Conservation (phyloP, 352 stramenopile species). For the Pythium chondricola region DNA sequence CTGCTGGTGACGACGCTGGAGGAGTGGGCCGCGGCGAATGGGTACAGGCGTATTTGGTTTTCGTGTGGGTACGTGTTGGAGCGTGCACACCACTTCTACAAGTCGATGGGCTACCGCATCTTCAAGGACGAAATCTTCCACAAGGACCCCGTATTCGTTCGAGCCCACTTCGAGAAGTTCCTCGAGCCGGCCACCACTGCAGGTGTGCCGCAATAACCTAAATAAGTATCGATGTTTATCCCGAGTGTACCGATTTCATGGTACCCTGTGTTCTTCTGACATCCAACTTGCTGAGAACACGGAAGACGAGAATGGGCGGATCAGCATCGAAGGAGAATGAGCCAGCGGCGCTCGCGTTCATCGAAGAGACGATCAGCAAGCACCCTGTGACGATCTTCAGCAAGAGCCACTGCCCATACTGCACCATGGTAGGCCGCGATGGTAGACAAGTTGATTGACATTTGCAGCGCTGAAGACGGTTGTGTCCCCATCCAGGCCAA, state of each 20-base stretch:
- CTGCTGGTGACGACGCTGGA: slow-evolving; percentile 37
- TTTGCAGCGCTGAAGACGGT: not conserved
- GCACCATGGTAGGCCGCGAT: slow-evolving; percentile 37
- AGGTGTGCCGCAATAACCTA: too few relatives aligned
- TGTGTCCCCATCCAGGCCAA: slow-evolving; percentile 57
- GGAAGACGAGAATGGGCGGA: slow-evolving; percentile 24
- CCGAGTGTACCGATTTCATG: not conserved
- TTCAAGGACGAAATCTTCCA: slow-evolving; percentile 17
- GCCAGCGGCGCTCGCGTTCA: slow-evolving; percentile 43
- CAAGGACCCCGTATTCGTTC: slow-evolving; percentile 27
- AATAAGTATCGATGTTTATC: not conserved
- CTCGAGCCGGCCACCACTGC: not conserved
- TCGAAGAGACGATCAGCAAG: slow-evolving; percentile 39
- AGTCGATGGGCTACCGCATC: slow-evolving; percentile 18
- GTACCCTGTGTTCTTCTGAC: not conserved
- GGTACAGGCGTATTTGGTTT: not conserved
- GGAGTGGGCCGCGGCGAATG: slow-evolving; percentile 21
- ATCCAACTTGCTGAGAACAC: not conserved
- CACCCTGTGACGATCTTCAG: slow-evolving; percentile 81
- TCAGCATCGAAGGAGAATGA: slow-evolving; percentile 41
- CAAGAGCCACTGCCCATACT: slow-evolving; percentile 95
- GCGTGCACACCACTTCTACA: slow-evolving; percentile 20
- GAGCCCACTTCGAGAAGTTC: slow-evolving; percentile 21
- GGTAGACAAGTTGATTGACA: too few relatives aligned
- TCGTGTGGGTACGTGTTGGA: not conserved